Conservation (phyloP, 2,329 filamentous ascomycete genomes). For the Curvularia sp. region DNA sequence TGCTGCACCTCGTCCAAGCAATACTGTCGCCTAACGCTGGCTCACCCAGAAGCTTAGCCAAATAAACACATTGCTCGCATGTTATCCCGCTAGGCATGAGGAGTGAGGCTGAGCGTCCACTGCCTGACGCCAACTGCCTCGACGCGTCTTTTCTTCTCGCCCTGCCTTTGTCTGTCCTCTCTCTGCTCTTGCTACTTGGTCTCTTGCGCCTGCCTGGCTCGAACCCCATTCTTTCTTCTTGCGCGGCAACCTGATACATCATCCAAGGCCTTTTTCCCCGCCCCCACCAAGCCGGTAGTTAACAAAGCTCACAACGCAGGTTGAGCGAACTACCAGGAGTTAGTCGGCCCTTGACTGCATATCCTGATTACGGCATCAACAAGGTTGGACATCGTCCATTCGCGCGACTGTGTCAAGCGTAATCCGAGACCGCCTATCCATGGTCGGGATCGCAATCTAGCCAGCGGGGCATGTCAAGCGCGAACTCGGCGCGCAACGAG, state of each 20-base stretch:
- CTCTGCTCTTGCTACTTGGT: background rate
- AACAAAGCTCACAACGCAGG: background rate
- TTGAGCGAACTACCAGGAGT: background rate
- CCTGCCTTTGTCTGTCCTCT: conserved; percentile 4
- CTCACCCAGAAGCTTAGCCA: conserved; percentile 22
- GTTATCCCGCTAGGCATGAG: conserved; percentile 11
- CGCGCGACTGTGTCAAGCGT: background rate
- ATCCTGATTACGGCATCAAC: background rate
- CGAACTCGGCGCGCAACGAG: background rate
- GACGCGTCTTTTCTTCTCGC: conserved; percentile 15
- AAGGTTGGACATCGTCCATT: background rate
- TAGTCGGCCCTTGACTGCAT: background rate
- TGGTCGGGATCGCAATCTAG: conserved; percentile 3
- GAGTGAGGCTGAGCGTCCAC: conserved; percentile 24
- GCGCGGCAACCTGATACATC: conserved; percentile 1
- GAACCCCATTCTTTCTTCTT: background rate
- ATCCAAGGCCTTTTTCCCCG: conserved; percentile 2
- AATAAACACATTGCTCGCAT: conserved; percentile 14
- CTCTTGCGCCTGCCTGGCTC: conserved; percentile 3
- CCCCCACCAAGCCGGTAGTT: background rate
- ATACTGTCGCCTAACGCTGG: conserved; percentile 20
- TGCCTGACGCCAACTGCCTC: background rate
- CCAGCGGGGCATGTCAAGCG: background rate
- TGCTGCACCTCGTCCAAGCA: conserved; percentile 29
- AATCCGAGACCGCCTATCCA: conserved; percentile 1